These are phyloP conservation scores for Elsinoe perseae DNA, from an alignment of 2,329 filamentous ascomycete species.

Conservation along the genomic window DNA sequence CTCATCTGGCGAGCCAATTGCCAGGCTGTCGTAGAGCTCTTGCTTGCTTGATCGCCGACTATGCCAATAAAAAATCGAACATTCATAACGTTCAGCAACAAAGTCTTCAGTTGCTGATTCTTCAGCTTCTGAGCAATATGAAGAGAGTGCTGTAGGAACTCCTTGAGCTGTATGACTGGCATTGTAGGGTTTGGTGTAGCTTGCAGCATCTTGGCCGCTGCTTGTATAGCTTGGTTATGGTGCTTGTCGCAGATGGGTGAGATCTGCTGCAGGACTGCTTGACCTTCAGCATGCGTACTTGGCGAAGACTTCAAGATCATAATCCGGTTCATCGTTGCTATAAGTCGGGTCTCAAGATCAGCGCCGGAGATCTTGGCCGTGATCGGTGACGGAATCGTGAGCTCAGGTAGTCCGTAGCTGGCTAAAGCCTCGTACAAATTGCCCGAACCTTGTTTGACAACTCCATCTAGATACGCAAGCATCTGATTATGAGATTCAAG, in stretches of 20 bases:
- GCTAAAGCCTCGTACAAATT: constrained; percentile 60
- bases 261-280: constrained; percentile 56
- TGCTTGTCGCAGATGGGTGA: constrained; percentile 61
- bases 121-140: constrained; percentile 58
- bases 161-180: constrained; percentile 71
- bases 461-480: constrained; percentile 59
- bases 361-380: constrained; percentile 20
- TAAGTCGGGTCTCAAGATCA: constrained; percentile 37
- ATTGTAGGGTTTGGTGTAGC: constrained; percentile 53
- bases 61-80: constrained; percentile 73
- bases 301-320: constrained; percentile 38
- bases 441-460: constrained; percentile 69
- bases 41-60: constrained; percentile 55
- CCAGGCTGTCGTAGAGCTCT: constrained; percentile 43
- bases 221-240: constrained; percentile 65
- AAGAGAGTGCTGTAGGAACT: constrained; percentile 66
- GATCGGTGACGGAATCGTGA: constrained; percentile 42
- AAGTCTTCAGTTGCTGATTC: constrained; percentile 74
- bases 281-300: constrained; percentile 46
- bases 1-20: constrained; percentile 48
- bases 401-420: constrained; percentile 56
- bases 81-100: constrained; percentile 79
- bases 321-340: constrained; percentile 43
- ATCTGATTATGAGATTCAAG: constrained; percentile 15
- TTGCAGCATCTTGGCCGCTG: constrained; percentile 68